Base-by-base conservation (phyloP, 257 asterid species). In the Nicotiana knightiana region DNA sequence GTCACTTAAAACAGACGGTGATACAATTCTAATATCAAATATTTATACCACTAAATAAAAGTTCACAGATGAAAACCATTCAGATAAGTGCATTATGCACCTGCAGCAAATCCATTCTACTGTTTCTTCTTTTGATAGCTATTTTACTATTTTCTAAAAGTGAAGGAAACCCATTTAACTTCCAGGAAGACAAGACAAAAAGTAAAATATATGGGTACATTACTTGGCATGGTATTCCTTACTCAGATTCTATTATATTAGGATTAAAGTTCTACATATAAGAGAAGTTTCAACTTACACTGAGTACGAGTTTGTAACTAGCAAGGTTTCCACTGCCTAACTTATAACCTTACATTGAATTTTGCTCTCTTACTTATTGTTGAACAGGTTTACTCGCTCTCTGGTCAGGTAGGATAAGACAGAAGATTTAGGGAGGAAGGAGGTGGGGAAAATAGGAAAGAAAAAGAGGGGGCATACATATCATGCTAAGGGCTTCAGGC, bases 401-500 rank as follows among this genome's bases (percentile, higher is more conserved):
- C 53, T 70, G n/a, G 33, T n/a, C 6, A 70, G 12, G 17, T 21
- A 67, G 55, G 55, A 67, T 37, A 67, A 37, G 32, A 67, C 32
- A 37, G 55, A 39, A 67, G 77, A 70, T 68, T 39, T 70, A 70
- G 58, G 57, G 33, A 70, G 33, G 33, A 70, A 70, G 35, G 58
- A 43, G 35, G 58, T 70, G n/a, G 35, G n/a, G 17, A 39, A 43
- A 70, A 43, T n/a, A 39, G n/a, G 58, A 70, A 70, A 37, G 76
- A 67, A n/a, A 68, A 68, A 39, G 57, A 68, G 77, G 58, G n/a
- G 57, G 33, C 30, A 75, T 48, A n/a, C 79, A 75, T 28, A 75
- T 75, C 79, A 75, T 75, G 61, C 26, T n/a, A 75, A 26, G 43
- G 62, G 43, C 43, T 75, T 35, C 79, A 75, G 53, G 28, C 43